Evolutionary conservation across 352 stramenopile species (phyloP).

Genomic region (Phytophthora agathidicida): DNA sequence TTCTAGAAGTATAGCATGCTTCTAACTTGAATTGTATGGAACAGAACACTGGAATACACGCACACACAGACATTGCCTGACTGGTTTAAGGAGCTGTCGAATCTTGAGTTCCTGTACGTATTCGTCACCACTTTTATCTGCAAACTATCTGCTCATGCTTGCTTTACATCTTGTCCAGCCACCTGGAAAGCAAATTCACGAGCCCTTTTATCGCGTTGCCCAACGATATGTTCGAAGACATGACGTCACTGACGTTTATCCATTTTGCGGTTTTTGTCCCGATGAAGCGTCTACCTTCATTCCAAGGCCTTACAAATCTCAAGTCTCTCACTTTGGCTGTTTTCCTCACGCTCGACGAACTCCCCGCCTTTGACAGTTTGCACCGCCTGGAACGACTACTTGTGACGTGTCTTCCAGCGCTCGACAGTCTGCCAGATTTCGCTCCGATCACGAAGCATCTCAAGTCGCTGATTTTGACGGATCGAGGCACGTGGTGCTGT

Average conservation of each 20-base stretch:
- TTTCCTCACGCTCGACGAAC: slow-evolving; percentile 14
- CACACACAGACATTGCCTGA: slow-evolving; percentile 39
- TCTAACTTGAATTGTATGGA: not conserved
- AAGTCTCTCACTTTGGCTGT: slow-evolving; percentile 33
- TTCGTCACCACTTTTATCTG: not conserved
- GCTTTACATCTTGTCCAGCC: slow-evolving; percentile 1
- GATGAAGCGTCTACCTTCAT: slow-evolving; percentile 31
- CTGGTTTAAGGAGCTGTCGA: slow-evolving; percentile 39
- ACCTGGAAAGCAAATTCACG: slow-evolving; percentile 28
- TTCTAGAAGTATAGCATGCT: not conserved
- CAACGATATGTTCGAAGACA: slow-evolving; percentile 39
- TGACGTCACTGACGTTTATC: slow-evolving; percentile 43
- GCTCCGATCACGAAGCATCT: slow-evolving; percentile 18
- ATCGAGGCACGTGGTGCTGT: slow-evolving; percentile 33
- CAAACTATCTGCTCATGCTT: not conserved
- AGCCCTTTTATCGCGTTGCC: slow-evolving; percentile 22
- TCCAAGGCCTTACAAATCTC: slow-evolving; percentile 40
- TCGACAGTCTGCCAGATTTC: slow-evolving; percentile 31
- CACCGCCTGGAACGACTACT: slow-evolving; percentile 29
- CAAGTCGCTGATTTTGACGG: slow-evolving; percentile 18
- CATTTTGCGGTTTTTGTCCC: slow-evolving; percentile 33
- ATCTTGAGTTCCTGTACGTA: slow-evolving; percentile 47
- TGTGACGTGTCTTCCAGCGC: slow-evolving; percentile 10
- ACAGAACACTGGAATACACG: slow-evolving; percentile 48
- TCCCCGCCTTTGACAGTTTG: slow-evolving; percentile 26